Conservation (phyloP, 345 rosid genomes). For the Eucalyptus decipiens region DNA sequence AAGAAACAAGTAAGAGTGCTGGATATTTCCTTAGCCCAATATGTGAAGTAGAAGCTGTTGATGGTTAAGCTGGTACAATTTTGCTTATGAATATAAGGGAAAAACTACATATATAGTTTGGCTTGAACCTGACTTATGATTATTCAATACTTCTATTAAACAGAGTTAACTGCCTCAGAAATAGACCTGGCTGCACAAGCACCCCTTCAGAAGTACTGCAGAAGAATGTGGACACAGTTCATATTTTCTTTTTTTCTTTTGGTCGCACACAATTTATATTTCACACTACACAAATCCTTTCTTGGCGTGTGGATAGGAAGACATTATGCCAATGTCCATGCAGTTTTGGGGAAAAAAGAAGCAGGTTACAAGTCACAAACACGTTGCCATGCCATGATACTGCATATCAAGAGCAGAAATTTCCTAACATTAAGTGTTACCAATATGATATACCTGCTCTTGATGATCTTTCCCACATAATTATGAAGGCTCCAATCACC, state of each 20-base stretch:
- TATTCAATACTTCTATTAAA: background rate
- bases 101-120: background rate
- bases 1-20: background rate
- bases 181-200: background rate
- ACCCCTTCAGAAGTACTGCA: background rate
- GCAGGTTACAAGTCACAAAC: background rate
- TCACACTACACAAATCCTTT: background rate
- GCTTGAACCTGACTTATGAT: background rate
- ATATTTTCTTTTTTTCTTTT: too few species aligned
- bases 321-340: background rate
- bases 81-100: background rate
- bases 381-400: background rate
- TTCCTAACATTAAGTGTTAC: background rate
- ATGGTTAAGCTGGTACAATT: background rate
- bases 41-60: background rate
- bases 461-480: slow-evolving; percentile 65
- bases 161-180: background rate
- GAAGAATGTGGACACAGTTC: background rate
- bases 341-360: background rate
- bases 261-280: background rate
- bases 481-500: slow-evolving; percentile 89
- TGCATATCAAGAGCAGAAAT: background rate
- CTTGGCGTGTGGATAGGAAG: background rate
- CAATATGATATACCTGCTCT: slow-evolving; percentile 37
- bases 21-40: background rate